phyloP scores from a whole-genome alignment of 202 grass and related monocot genomes.

The Carex arenaria region DNA sequence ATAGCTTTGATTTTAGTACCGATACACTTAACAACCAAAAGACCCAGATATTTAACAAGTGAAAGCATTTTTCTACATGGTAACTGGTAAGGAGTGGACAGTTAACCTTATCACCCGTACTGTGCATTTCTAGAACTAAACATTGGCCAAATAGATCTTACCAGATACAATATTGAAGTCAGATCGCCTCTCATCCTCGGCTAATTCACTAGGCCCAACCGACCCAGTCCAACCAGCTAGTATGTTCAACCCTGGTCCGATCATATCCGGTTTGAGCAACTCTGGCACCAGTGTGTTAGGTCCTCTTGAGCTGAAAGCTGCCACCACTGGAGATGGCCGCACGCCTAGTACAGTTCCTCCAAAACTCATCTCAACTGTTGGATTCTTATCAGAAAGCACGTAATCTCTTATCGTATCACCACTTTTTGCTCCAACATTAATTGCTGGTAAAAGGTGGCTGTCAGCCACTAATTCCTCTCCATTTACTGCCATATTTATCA shows the following conservation, averaged over 20 bases:
- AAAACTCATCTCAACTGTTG: constrained; percentile 41
- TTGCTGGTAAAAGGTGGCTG: constrained; percentile 69
- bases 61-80: neutral
- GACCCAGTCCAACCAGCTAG: constrained; percentile 68
- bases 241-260: constrained; percentile 82
- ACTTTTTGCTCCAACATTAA: constrained; percentile 45
- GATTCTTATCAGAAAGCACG: constrained; percentile 36
- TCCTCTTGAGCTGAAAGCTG: constrained; percentile 81
- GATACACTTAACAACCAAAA: neutral
- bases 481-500: constrained; percentile 53
- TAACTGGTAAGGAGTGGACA: neutral
- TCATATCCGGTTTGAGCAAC: constrained; percentile 85
- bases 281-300: constrained; percentile 54
- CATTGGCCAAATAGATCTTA: constrained; percentile 33
- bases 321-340: constrained; percentile 75
- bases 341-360: constrained; percentile 51
- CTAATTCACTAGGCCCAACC: constrained; percentile 44
- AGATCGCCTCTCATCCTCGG: constrained; percentile 46
- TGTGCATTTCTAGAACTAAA: neutral
- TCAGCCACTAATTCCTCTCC: constrained; percentile 70
- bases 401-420: constrained; percentile 49
- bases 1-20: neutral
- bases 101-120: neutral
- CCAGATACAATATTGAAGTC: constrained; percentile 84
- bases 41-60: neutral